Evolutionary conservation across 768 basidiomycete species (phyloP).

Genomic region (Tricholoma saponaceum): DNA sequence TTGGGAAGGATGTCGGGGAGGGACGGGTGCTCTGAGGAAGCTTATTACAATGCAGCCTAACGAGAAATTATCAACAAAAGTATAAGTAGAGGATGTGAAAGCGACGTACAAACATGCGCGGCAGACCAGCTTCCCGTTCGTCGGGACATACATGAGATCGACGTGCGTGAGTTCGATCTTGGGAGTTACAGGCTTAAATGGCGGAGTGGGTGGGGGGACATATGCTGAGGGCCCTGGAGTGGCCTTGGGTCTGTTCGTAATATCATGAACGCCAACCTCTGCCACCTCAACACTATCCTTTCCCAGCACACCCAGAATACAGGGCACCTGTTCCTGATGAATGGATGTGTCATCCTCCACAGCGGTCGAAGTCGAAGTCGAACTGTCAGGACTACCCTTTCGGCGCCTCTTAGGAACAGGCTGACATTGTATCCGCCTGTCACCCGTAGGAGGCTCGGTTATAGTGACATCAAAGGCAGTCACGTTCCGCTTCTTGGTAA

Average conservation of each 20-base stretch:
- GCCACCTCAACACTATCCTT: background rate
- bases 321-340: background rate
- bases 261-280: background rate
- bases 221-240: background rate
- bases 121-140: conserved; percentile 28
- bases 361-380: background rate
- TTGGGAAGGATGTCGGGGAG: conserved; percentile 19
- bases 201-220: background rate
- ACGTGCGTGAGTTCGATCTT: conserved; percentile 25
- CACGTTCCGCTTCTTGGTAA: background rate
- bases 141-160: conserved; percentile 34
- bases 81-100: background rate
- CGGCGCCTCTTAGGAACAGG: background rate
- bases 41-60: background rate
- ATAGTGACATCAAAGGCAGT: conserved; percentile 9
- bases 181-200: background rate
- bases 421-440: background rate
- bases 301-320: background rate
- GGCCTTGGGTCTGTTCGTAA: background rate
- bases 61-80: background rate
- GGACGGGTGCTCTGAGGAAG: background rate
- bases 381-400: background rate
- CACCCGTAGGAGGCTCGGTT: background rate
- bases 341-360: background rate
- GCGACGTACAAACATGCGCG: conserved; percentile 33